phyloP scores from a whole-genome alignment of 2,329 filamentous ascomycete genomes.

The Fusarium zealandicum region DNA sequence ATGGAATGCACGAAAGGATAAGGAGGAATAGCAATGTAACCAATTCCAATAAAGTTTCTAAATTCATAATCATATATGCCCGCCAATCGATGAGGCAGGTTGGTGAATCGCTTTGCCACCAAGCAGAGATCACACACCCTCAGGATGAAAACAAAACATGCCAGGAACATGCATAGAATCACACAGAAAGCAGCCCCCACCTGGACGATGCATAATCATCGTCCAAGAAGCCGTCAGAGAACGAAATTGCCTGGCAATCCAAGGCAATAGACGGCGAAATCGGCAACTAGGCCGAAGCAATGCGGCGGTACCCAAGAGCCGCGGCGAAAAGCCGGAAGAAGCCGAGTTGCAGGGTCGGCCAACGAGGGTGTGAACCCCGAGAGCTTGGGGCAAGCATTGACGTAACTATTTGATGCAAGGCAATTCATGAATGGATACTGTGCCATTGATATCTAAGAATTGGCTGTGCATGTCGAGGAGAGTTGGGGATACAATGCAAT shows the following conservation, averaged over 20 bases:
- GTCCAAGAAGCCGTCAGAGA: constrained; percentile 2
- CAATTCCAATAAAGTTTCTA: too few relatives aligned
- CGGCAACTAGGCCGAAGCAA: constrained; percentile 38
- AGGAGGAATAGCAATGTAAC: too few relatives aligned
- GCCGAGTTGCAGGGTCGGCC: constrained; percentile 36
- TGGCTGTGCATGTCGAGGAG: too few relatives aligned
- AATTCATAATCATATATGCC: too few relatives aligned
- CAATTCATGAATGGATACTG: not conserved
- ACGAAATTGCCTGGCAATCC: not conserved
- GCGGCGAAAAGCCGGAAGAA: constrained; percentile 27
- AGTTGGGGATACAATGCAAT: too few relatives aligned
- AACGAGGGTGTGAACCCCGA: constrained; percentile 30
- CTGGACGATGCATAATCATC: not conserved
- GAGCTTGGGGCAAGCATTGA: constrained; percentile 31
- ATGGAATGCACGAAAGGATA: too few relatives aligned
- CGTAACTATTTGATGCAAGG: constrained; percentile 20
- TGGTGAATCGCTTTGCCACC: constrained; percentile 1
- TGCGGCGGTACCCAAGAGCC: constrained; percentile 31
- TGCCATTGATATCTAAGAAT: not conserved
- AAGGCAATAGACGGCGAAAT: not conserved
- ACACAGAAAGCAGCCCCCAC: not conserved
- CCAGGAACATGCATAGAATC: not conserved
- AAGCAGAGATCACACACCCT: constrained; percentile 6
- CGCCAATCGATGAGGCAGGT: too few relatives aligned
- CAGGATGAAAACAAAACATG: not conserved